Base-by-base conservation (phyloP, 2,329 filamentous ascomycete species). In the Fusarium sp. region DNA sequence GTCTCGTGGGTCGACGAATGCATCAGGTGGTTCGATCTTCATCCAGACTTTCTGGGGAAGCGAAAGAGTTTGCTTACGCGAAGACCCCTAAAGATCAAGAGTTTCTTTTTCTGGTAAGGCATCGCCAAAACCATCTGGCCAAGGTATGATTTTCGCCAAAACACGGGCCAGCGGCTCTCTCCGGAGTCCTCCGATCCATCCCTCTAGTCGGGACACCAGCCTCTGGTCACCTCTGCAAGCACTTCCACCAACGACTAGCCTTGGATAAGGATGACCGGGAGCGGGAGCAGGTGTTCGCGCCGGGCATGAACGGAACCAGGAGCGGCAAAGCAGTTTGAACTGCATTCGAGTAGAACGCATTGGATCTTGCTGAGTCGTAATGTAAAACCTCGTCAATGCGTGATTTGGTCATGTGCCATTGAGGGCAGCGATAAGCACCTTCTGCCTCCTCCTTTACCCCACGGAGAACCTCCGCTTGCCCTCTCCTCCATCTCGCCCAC, bases 11-110 rank as follows among this genome's bases (percentile, higher is more conserved):
- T 68, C 70, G 77, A 79, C 66, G 40, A 62, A 60, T 71, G 73
- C 66, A 73, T 76, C 68, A 72, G 71, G 69, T 79, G 77, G 77
- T 79, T 76, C 77, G 77, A 79, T 76, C 61, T 75, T 74, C 74
- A 57, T 75, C 73, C 74, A 60, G 60, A 73, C 45, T 74, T 73
- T 73, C 74, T 69, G 74, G 73, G 76, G 76, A 75, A 67, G 64
- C 64, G 52, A 72, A 52, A 59, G 63, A 70, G 62, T 65, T 71
- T 58, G 35, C 72, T 65, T 58, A 65, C 47, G 68, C 57, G 62
- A 54, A 54, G 65, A 64, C 64, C 65, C 68, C 65, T 59, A 59
- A 65, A 72, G 62, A 66, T 63, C 54, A 63, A 73, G 63, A 77
- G 50, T 50, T 65, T 66, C 69, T 75, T 59, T 33, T 68, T 77